Evolutionary conservation across 1,139 yeast genomes (phyloP).

Genomic region (Saccharomyces hybrid): DNA sequence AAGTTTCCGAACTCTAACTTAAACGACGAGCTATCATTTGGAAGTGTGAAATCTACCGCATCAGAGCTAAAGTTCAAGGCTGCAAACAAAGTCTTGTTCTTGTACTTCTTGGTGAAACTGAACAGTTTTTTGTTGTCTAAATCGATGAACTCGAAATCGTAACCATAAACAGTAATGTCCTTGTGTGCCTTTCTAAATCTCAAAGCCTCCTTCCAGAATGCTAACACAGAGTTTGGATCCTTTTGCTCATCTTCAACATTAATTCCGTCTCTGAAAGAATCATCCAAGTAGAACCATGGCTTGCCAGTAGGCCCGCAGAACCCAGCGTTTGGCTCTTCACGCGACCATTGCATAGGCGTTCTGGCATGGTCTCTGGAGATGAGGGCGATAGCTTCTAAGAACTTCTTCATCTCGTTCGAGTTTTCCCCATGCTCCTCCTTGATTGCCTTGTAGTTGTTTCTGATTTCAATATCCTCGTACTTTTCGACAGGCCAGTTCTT

Average conservation of each 20-base stretch:
- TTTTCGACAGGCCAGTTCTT: conserved; percentile 44
- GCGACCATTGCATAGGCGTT: not conserved
- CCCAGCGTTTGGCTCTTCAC: conserved; percentile 38
- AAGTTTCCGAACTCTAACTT: conserved; percentile 27
- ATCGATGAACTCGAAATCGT: conserved; percentile 37
- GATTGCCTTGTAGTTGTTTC: conserved; percentile 38
- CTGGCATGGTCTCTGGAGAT: not conserved
- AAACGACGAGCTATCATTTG: not conserved
- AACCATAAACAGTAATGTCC: conserved; percentile 44
- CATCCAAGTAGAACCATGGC: conserved; percentile 53
- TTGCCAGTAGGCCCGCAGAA: conserved; percentile 37
- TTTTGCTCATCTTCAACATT: conserved; percentile 43
- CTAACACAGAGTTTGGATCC: conserved; percentile 42
- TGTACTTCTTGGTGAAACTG: conserved; percentile 35
- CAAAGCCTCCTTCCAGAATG: conserved; percentile 42
- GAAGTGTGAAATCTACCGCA: conserved; percentile 3
- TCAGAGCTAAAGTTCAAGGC: conserved; percentile 41
- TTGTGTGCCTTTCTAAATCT: conserved; percentile 40
- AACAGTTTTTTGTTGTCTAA: conserved; percentile 37
- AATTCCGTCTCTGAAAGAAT: conserved; percentile 39
- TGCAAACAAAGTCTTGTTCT: conserved; percentile 34
- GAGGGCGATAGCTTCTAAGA: not conserved
- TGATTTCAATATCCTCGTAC: conserved; percentile 45
- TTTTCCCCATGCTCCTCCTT: conserved; percentile 13
- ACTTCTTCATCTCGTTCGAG: not conserved